These are phyloP conservation scores for Penicillium pancosmium DNA, from an alignment of 495 filamentous ascomycete genomes.

Conservation along the genomic window DNA sequence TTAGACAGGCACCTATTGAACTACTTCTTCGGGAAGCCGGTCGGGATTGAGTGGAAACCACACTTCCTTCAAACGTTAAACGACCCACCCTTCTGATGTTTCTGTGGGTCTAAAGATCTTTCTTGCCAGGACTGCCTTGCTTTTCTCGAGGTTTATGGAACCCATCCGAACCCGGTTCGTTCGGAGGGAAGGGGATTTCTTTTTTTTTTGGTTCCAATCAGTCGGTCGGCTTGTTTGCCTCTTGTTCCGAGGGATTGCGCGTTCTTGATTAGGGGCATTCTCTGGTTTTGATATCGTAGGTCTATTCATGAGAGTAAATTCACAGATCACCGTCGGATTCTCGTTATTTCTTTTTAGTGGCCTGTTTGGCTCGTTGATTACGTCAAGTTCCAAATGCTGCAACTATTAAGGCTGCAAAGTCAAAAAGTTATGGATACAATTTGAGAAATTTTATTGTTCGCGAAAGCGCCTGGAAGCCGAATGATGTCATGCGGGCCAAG, in stretches of 20 bases:
- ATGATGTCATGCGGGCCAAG: not conserved
- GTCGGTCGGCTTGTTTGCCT: not conserved
- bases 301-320: too few species aligned
- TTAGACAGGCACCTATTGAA: not conserved
- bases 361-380: too few species aligned
- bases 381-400: too few species aligned
- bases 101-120: not conserved
- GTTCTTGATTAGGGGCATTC: too few species aligned
- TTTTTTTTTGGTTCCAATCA: not conserved
- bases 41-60: conserved; percentile 6
- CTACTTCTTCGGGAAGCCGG: conserved; percentile 13
- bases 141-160: conserved; percentile 2
- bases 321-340: too few species aligned
- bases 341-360: too few species aligned
- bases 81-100: not conserved
- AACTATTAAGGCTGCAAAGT: not conserved
- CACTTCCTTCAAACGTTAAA: not conserved
- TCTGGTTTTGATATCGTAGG: too few species aligned
- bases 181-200: not conserved
- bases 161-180: not conserved
- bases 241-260: too few species aligned
- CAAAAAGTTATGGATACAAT: not conserved
- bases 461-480: not conserved
- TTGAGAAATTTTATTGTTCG: not conserved
- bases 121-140: conserved; percentile 3